phyloP scores from a whole-genome alignment of 192 early-diverging fungal species.

The Coemansia sp. region DNA sequence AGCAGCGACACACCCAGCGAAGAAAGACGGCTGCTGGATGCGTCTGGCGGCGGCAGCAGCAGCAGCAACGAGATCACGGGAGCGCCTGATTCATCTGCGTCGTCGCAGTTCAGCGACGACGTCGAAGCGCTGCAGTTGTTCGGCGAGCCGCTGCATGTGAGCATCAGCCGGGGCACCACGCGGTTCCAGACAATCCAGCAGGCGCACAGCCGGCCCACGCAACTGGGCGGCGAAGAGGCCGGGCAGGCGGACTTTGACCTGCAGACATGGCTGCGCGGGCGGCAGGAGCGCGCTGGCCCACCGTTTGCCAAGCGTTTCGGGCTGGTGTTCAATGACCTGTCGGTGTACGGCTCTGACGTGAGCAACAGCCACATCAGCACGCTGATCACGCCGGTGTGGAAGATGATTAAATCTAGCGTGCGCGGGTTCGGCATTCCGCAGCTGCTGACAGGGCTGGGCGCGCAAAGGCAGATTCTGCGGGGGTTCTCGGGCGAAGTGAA shows the following conservation, averaged over 20 bases:
- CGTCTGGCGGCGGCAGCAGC: not conserved
- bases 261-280: slow-evolving; percentile 24
- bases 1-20: too few relatives aligned
- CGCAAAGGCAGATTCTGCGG: slow-evolving; percentile 53
- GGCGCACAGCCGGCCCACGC: slow-evolving; percentile 25
- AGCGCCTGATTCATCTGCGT: not conserved
- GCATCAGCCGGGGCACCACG: slow-evolving; percentile 26
- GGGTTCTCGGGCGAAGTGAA: slow-evolving; percentile 63
- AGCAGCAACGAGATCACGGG: not conserved
- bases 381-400: slow-evolving; percentile 37
- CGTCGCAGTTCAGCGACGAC: not conserved
- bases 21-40: too few relatives aligned
- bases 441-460: slow-evolving; percentile 1
- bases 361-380: slow-evolving; percentile 38
- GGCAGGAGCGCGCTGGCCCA: slow-evolving; percentile 33
- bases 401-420: slow-evolving; percentile 16
- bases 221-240: slow-evolving; percentile 17
- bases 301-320: slow-evolving; percentile 51
- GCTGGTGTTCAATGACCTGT: slow-evolving; percentile 39
- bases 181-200: slow-evolving; percentile 43
- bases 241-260: slow-evolving; percentile 17
- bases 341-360: slow-evolving; percentile 35
- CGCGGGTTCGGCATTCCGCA: slow-evolving; percentile 26
- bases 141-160: slow-evolving; percentile 47
- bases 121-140: slow-evolving; percentile 35